Evolutionary conservation across 2,329 filamentous ascomycete species (phyloP).

Genomic region (Alternaria brassicae): DNA sequence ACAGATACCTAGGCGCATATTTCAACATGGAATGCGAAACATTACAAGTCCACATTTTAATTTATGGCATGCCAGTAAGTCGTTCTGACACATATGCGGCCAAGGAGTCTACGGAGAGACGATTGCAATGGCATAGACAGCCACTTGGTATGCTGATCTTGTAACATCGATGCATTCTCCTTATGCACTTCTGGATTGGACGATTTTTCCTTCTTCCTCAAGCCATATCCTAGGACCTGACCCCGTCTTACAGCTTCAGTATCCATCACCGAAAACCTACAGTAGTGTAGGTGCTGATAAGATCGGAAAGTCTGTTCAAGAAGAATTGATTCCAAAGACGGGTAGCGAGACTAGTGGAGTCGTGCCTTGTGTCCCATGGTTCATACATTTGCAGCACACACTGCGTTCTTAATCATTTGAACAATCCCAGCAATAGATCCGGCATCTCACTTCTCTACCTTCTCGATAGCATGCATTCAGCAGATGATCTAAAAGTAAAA

Average conservation of each 20-base stretch:
- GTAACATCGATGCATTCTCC: background rate
- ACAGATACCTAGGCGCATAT: slow-evolving; percentile 9
- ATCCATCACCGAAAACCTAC: background rate
- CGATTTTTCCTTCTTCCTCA: background rate
- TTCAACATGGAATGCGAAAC: slow-evolving; percentile 15
- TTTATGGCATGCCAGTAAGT: background rate
- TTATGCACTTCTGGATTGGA: background rate
- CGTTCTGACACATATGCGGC: background rate
- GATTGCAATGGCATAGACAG: background rate
- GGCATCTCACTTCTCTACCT: too few species aligned
- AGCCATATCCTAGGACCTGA: background rate
- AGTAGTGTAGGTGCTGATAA: background rate
- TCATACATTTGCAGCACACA: too few species aligned
- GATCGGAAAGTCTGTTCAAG: too few species aligned
- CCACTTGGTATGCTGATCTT: too few species aligned
- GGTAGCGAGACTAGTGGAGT: too few species aligned
- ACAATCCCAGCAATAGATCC: too few species aligned
- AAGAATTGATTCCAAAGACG: too few species aligned
- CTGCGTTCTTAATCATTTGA: too few species aligned
- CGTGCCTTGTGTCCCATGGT: too few species aligned
- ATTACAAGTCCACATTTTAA: background rate
- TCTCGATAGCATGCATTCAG: too few species aligned
- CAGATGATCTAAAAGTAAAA: too few species aligned
- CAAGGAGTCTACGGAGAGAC: too few species aligned
- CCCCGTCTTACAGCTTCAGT: background rate